Percentiles rank a stretch among this genome's conserved stretches.
Conservation (phyloP, 345 rosid species). For the Erysimum cheiranthoides region DNA sequence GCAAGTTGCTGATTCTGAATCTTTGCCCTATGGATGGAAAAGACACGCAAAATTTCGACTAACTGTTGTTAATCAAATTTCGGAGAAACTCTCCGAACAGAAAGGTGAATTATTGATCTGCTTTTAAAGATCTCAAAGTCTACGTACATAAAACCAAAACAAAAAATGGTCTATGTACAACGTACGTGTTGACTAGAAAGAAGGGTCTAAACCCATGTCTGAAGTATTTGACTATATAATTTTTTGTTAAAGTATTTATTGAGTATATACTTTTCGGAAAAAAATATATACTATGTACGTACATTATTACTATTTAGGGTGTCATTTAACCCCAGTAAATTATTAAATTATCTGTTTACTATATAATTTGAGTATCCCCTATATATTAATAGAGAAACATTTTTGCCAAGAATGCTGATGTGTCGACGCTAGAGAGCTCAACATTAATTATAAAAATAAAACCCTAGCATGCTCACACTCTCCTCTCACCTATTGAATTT, state of each 20-base stretch:
- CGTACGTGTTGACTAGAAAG: constrained; percentile 14
- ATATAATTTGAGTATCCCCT: no score
- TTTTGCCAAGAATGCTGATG: no score
- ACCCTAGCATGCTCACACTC: no score
- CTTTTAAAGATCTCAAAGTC: constrained; percentile 15
- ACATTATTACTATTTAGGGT: no score
- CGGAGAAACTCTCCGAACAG: background rate
- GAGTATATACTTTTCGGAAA: background rate
- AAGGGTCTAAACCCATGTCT: constrained; percentile 17
- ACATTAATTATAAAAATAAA: no score
- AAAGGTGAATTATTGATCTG: background rate
- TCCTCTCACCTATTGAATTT: no score
- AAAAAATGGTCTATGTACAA: background rate
- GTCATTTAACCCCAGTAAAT: no score
- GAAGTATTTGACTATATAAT: background rate
- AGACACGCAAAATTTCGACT: background rate
- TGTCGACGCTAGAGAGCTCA: no score
- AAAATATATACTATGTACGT: no score
- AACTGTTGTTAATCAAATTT: background rate
- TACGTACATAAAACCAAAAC: background rate
- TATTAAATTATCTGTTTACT: no score
- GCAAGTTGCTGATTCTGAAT: background rate
- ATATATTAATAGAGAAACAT: no score
- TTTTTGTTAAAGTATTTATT: background rate
- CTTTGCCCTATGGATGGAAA: background rate